phyloP scores from a whole-genome alignment of 805 yeast genomes.

The Phaffomyces antillensis region DNA sequence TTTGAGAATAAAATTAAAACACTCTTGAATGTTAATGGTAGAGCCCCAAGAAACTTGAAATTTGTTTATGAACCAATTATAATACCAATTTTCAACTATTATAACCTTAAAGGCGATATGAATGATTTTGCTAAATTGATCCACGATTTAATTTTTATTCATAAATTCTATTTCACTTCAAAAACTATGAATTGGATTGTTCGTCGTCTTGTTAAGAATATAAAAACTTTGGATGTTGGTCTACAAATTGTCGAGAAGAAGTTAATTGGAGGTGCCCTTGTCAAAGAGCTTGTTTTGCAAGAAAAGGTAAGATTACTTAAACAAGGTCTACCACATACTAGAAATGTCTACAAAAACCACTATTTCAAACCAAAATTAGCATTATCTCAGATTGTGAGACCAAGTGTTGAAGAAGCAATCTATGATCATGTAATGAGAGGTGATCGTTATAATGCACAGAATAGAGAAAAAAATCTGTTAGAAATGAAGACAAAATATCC shows the following conservation, averaged over 20 bases:
- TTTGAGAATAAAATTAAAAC: slow-evolving; percentile 17
- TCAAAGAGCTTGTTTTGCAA: slow-evolving; percentile 9
- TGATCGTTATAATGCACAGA: slow-evolving; percentile 4
- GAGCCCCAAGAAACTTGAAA: slow-evolving; percentile 17
- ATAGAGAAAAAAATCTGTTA: slow-evolving; percentile 11
- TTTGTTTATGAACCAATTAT: slow-evolving; percentile 19
- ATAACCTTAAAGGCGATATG: slow-evolving; percentile 1
- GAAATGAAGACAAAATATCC: slow-evolving; percentile 23
- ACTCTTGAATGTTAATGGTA: slow-evolving; percentile 10
- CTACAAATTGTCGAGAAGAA: slow-evolving; percentile 24
- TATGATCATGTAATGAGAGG: slow-evolving; percentile 20
- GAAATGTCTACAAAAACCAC: no score
- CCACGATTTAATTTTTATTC: slow-evolving; percentile 19
- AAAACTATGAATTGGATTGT: slow-evolving; percentile 26
- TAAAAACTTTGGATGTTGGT: slow-evolving; percentile 24
- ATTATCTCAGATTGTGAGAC: slow-evolving; percentile 20
- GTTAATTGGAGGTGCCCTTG: slow-evolving; percentile 31
- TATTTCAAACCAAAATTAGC: slow-evolving; percentile 22
- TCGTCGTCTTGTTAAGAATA: slow-evolving; percentile 20
- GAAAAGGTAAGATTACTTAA: neutral
- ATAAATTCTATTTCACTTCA: slow-evolving; percentile 25
- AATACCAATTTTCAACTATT: slow-evolving; percentile 6
- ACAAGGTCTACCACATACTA: no score
- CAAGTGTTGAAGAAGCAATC: slow-evolving; percentile 16
- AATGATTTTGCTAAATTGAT: slow-evolving; percentile 8